Conservation (phyloP, 1,284 basidiomycete genomes). For the Erythrobasidium hasegawianum region DNA sequence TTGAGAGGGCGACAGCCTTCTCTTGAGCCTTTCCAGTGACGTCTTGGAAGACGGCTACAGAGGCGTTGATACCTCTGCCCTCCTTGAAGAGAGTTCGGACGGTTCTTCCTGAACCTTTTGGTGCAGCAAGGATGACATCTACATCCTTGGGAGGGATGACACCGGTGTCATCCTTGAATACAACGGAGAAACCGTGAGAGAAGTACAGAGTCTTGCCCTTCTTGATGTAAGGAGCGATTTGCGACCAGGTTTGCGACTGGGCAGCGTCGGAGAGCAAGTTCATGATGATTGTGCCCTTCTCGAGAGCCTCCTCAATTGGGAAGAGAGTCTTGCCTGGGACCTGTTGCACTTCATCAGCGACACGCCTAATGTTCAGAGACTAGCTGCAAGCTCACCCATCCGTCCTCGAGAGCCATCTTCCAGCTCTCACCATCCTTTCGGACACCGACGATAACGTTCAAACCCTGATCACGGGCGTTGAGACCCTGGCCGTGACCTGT, state of each 20-base stretch:
- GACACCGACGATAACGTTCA: constrained; percentile 98
- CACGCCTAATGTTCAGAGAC: no score
- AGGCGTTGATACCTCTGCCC: constrained; percentile 89
- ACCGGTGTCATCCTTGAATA: constrained; percentile 96
- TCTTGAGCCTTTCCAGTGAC: constrained; percentile 97
- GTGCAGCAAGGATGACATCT: constrained; percentile 98
- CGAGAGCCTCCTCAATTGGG: constrained; percentile 96
- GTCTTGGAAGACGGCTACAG: constrained; percentile 61
- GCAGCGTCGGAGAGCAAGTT: constrained; percentile 98
- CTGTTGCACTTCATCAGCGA: no score
- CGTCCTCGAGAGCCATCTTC: constrained; percentile 92
- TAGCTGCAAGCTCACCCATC: constrained; percentile 65
- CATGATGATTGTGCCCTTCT: constrained; percentile 97
- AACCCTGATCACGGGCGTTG: constrained; percentile 97
- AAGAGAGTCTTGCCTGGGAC: constrained; percentile 97
- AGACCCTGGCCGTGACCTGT: constrained; percentile 91
- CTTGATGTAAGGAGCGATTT: constrained; percentile 70
- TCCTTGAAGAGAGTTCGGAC: constrained; percentile 99
- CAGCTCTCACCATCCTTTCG: constrained; percentile 94
- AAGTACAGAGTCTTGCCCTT: constrained; percentile 99
- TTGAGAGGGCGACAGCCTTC: constrained; percentile 91
- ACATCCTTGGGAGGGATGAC: constrained; percentile 88
- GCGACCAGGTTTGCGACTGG: constrained; percentile 90
- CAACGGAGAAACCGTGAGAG: constrained; percentile 98
- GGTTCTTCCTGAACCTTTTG: constrained; percentile 97